phyloP scores from a whole-genome alignment of 2,329 filamentous ascomycete genomes.

The Fusarium sp. region DNA sequence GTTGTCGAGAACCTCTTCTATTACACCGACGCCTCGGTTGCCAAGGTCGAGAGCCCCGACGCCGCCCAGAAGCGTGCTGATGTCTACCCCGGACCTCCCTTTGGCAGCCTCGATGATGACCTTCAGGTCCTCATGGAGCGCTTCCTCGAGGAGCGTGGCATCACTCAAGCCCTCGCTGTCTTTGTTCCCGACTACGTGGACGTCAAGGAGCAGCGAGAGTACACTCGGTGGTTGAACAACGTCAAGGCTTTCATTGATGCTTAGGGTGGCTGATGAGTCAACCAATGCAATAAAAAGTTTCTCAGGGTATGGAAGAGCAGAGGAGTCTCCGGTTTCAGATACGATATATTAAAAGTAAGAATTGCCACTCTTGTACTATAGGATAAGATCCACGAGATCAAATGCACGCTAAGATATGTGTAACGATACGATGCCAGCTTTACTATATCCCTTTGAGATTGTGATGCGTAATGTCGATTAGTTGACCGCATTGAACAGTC shows the following conservation, averaged over 20 bases:
- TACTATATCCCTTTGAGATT: not conserved
- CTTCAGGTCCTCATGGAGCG: slow-evolving; percentile 91
- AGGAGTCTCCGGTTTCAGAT: slow-evolving; percentile 20
- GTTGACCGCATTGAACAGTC: not conserved
- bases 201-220: slow-evolving; percentile 98
- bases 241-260: slow-evolving; percentile 87
- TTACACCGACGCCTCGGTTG: slow-evolving; percentile 80
- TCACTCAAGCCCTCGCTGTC: slow-evolving; percentile 84
- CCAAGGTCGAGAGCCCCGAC: slow-evolving; percentile 79
- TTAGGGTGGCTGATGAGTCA: slow-evolving; percentile 49
- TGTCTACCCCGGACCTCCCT: slow-evolving; percentile 90
- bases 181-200: slow-evolving; percentile 98
- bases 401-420: slow-evolving; percentile 35
- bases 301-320: slow-evolving; percentile 16
- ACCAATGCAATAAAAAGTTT: not conserved
- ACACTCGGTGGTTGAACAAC: slow-evolving; percentile 86
- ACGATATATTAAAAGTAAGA: slow-evolving; percentile 34
- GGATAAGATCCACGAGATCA: slow-evolving; percentile 36
- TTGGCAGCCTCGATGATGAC: slow-evolving; percentile 94
- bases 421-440: slow-evolving; percentile 37
- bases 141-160: slow-evolving; percentile 93
- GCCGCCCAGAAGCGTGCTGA: slow-evolving; percentile 78
- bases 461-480: not conserved
- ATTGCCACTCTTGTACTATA: slow-evolving; percentile 46
- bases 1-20: slow-evolving; percentile 91